phyloP scores from a whole-genome alignment of 1,284 basidiomycete species.

The Hemileia vastatrix region DNA sequence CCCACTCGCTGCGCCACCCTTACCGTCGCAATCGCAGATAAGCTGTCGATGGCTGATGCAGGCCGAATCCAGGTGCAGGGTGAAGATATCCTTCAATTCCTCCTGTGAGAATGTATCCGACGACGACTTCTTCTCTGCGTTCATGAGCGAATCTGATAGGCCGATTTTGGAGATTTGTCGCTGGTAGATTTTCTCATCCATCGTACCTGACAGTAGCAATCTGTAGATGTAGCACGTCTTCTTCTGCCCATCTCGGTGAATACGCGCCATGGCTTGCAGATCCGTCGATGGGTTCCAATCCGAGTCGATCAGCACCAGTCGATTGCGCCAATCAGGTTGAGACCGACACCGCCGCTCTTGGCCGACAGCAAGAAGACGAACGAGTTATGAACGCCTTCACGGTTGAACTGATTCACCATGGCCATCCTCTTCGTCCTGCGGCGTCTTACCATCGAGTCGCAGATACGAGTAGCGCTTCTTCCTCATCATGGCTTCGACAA shows the following conservation, averaged over 20 bases:
- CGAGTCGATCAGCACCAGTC: constrained; percentile 68
- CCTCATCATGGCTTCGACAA: constrained; percentile 75
- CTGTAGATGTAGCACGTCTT: constrained; percentile 79
- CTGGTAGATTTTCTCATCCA: constrained; percentile 57
- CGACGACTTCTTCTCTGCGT: not conserved
- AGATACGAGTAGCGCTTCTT: constrained; percentile 65
- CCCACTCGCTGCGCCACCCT: constrained; percentile 33
- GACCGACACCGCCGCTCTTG: constrained; percentile 90
- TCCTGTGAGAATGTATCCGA: constrained; percentile 32
- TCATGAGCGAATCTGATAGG: constrained; percentile 53
- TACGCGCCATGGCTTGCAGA: constrained; percentile 92
- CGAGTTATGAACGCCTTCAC: constrained; percentile 30
- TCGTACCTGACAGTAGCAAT: constrained; percentile 68
- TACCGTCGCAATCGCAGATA: constrained; percentile 32
- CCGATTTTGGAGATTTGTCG: constrained; percentile 90
- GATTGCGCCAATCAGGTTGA: constrained; percentile 66
- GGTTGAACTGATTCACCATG: constrained; percentile 45
- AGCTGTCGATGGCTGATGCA: constrained; percentile 73
- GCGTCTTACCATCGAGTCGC: constrained; percentile 86
- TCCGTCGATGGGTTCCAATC: constrained; percentile 74
- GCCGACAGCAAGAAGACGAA: constrained; percentile 87
- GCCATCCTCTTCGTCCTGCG: not conserved
- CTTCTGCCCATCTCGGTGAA: constrained; percentile 91
- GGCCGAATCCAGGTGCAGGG: constrained; percentile 62
- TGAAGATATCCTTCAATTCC: constrained; percentile 67